Conservation (phyloP, 768 basidiomycete species). For the Phylloporus arenicola region DNA sequence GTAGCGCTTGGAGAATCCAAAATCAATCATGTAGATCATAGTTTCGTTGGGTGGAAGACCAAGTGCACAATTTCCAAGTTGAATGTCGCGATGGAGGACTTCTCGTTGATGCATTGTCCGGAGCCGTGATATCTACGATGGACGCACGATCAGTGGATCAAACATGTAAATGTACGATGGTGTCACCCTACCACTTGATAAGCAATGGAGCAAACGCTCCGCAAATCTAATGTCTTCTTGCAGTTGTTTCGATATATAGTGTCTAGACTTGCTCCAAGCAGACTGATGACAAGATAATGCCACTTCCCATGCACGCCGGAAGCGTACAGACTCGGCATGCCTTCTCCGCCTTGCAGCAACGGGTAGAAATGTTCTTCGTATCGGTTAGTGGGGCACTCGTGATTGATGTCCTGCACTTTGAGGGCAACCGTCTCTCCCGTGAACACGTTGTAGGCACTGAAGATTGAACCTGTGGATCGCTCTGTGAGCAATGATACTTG, state of each 20-base stretch:
- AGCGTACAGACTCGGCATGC: slow-evolving; percentile 71
- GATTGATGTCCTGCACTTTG: slow-evolving; percentile 64
- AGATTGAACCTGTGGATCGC: slow-evolving; percentile 60
- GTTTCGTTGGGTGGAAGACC: slow-evolving; percentile 55
- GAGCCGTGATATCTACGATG: slow-evolving; percentile 57
- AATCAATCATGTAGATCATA: slow-evolving; percentile 78
- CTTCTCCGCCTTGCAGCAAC: slow-evolving; percentile 60
- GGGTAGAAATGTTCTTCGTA: slow-evolving; percentile 71
- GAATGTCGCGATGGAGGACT: slow-evolving; percentile 72
- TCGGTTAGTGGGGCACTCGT: slow-evolving; percentile 71
- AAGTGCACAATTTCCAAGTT: slow-evolving; percentile 70
- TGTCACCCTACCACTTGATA: slow-evolving; percentile 61
- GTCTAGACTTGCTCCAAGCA: slow-evolving; percentile 68
- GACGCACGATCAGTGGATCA: slow-evolving; percentile 5
- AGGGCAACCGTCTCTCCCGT: slow-evolving; percentile 60
- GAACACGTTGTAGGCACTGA: slow-evolving; percentile 52
- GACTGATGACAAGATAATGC: slow-evolving; percentile 73
- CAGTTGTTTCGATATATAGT: slow-evolving; percentile 51
- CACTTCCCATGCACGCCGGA: slow-evolving; percentile 52
- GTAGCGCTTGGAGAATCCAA: slow-evolving; percentile 77
- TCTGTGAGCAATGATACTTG: not conserved
- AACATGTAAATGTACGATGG: not conserved
- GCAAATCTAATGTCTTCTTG: slow-evolving; percentile 57
- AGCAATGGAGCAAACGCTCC: slow-evolving; percentile 69
- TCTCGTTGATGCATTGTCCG: slow-evolving; percentile 72